These are phyloP conservation scores for Cyberlindnera lachancei DNA, from an alignment of 805 yeast species.

Conservation along the genomic window DNA sequence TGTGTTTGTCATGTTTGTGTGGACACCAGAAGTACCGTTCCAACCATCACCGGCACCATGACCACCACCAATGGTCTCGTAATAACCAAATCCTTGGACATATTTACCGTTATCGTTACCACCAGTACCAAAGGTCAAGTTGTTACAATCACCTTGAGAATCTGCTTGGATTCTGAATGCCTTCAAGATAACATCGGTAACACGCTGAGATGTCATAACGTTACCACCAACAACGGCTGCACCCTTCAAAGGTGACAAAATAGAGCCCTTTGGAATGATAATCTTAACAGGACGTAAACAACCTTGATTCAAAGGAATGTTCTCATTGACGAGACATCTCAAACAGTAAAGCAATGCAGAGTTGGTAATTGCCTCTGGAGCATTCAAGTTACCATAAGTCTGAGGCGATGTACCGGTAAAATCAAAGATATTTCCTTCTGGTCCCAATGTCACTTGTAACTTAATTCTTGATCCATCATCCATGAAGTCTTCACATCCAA, in stretches of 20 bases:
- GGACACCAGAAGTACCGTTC: constrained; percentile 86
- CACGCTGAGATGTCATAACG: constrained; percentile 89
- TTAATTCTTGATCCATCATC: constrained; percentile 75
- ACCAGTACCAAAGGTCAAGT: constrained; percentile 83
- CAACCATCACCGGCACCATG: constrained; percentile 87
- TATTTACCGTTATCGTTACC: constrained; percentile 46
- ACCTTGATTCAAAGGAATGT: constrained; percentile 91
- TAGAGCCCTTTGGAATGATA: constrained; percentile 50
- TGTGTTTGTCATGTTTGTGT: constrained; percentile 91
- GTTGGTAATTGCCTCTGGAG: constrained; percentile 84
- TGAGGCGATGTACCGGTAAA: constrained; percentile 85
- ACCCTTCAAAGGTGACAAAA: constrained; percentile 69
- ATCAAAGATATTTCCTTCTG: constrained; percentile 61
- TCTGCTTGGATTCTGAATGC: constrained; percentile 90
- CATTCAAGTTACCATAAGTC: constrained; percentile 83
- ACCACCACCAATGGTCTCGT: constrained; percentile 94
- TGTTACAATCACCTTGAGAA: constrained; percentile 94
- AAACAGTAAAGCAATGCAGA: constrained; percentile 86
- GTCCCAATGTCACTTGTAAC: constrained; percentile 42
- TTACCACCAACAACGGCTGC: constrained; percentile 96
- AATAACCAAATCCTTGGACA: constrained; percentile 74
- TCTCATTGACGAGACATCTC: constrained; percentile 76
- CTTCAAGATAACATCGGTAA: constrained; percentile 80
- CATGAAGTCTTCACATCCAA: constrained; percentile 58
- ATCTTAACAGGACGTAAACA: constrained; percentile 76